phyloP scores from a whole-genome alignment of 176 grass and related monocot species.

The Poa annua region DNA sequence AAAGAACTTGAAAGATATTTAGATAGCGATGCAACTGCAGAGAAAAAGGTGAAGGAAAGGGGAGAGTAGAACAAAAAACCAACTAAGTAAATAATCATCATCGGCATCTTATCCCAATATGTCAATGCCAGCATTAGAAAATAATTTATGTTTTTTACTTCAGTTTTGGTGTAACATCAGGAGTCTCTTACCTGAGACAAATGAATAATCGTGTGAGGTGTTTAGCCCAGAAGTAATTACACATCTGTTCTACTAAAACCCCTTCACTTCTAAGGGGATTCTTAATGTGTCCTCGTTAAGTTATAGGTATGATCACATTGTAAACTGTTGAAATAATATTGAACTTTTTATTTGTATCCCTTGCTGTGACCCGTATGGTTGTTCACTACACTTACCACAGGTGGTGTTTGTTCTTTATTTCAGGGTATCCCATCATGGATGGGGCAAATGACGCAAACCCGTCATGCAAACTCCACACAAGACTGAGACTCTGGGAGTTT shows the following conservation, averaged over 20 bases:
- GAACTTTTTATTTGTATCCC: not conserved
- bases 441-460: conserved; percentile 35
- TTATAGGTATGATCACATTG: not conserved
- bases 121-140: not conserved
- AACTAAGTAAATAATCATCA: not conserved
- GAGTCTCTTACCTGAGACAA: not conserved
- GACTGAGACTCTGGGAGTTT: conserved; percentile 84
- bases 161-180: not conserved
- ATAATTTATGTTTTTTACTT: not conserved
- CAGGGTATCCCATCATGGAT: conserved; percentile 53
- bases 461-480: conserved; percentile 71
- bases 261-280: not conserved
- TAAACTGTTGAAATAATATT: not conserved
- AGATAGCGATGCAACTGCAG: conserved; percentile 1
- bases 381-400: conserved; percentile 9
- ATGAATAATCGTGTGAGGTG: not conserved
- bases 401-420: conserved; percentile 37
- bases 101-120: not conserved
- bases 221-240: not conserved
- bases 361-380: not conserved
- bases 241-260: not conserved
- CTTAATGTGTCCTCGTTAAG: not conserved
- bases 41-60: not conserved
- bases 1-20: not conserved
- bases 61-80: conserved; percentile 3